These are phyloP conservation scores for Choanephora cucurbitarum DNA, from an alignment of 371 early-diverging fungal genomes.

Conservation along the genomic window DNA sequence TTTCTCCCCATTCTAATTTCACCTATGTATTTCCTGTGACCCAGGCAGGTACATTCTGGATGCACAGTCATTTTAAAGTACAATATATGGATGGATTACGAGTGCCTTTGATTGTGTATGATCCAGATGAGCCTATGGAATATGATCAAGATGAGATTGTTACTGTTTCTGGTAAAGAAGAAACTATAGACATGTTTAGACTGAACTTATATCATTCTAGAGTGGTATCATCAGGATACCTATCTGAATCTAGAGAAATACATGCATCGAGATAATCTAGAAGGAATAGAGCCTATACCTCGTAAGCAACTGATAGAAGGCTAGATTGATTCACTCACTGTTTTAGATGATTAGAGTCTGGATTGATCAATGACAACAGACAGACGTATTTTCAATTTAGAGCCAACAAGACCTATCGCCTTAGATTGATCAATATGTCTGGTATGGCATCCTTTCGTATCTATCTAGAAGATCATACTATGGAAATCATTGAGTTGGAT, in stretches of 20 bases:
- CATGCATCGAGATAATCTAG: slow-evolving; percentile 52
- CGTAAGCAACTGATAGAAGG: slow-evolving; percentile 27
- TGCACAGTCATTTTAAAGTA: slow-evolving; percentile 39
- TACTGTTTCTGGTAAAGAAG: slow-evolving; percentile 46
- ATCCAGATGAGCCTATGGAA: slow-evolving; percentile 51
- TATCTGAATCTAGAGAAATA: slow-evolving; percentile 39
- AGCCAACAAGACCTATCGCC: slow-evolving; percentile 34
- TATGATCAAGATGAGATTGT: slow-evolving; percentile 71
- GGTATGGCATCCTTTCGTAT: slow-evolving; percentile 67
- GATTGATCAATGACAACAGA: slow-evolving; percentile 48
- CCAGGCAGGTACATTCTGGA: slow-evolving; percentile 33
- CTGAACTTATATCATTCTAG: slow-evolving; percentile 21
- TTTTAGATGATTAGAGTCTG: slow-evolving; percentile 34
- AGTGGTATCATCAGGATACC: slow-evolving; percentile 64
- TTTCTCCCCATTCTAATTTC: slow-evolving; percentile 44
- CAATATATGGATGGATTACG: slow-evolving; percentile 84
- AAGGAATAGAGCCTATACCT: slow-evolving; percentile 64
- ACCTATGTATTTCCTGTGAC: slow-evolving; percentile 61
- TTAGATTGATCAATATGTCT: slow-evolving; percentile 64
- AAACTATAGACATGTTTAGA: background rate
- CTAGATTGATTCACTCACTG: slow-evolving; percentile 10
- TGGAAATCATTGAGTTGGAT: slow-evolving; percentile 80
- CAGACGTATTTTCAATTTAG: slow-evolving; percentile 24
- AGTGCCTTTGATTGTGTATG: slow-evolving; percentile 69
- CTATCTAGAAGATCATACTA: slow-evolving; percentile 70